Percentiles rank a stretch among this genome's conserved stretches.
These are phyloP conservation scores for Phaseolus lunatus DNA, from an alignment of 306 rosid genomes.

Conservation along the genomic window DNA sequence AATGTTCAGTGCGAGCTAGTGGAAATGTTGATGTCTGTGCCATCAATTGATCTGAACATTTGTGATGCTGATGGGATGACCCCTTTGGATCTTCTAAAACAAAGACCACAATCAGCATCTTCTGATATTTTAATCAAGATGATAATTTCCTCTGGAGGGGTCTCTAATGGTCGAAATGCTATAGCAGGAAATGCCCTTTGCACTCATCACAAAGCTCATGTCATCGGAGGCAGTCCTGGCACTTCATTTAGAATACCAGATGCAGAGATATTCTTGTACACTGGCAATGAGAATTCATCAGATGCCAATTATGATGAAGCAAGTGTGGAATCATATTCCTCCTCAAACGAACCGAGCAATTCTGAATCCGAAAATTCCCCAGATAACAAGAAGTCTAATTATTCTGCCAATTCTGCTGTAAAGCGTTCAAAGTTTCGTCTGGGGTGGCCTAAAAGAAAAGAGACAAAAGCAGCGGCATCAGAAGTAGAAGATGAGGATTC, in stretches of 20 bases:
- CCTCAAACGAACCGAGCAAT: constrained; percentile 55
- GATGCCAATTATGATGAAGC: constrained; percentile 55
- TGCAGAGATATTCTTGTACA: constrained; percentile 87
- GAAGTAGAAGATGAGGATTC: constrained; percentile 59
- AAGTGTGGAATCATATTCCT: constrained; percentile 51
- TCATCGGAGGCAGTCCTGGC: constrained; percentile 79
- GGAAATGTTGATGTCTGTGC: constrained; percentile 71
- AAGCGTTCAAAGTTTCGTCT: constrained; percentile 73
- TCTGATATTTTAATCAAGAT: constrained; percentile 76
- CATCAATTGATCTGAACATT: constrained; percentile 70
- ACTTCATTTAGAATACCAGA: constrained; percentile 90
- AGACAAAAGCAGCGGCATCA: constrained; percentile 44
- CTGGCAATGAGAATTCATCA: constrained; percentile 69
- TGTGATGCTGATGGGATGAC: constrained; percentile 75
- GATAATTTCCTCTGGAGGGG: constrained; percentile 75
- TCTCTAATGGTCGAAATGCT: constrained; percentile 50
- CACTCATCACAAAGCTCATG: constrained; percentile 61
- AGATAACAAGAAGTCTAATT: constrained; percentile 50
- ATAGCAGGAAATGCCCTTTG: constrained; percentile 53
- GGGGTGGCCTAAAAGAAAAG: constrained; percentile 66
- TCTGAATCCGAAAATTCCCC: constrained; percentile 54
- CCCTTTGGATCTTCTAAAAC: constrained; percentile 81
- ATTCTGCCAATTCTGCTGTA: constrained; percentile 54
- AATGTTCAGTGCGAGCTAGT: constrained; percentile 67
- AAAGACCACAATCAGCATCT: constrained; percentile 63